Evolutionary conservation across 257 asterid species (phyloP), one percentile per base, ranked within the genome.

Genomic region (Leptodermis oblonga): DNA sequence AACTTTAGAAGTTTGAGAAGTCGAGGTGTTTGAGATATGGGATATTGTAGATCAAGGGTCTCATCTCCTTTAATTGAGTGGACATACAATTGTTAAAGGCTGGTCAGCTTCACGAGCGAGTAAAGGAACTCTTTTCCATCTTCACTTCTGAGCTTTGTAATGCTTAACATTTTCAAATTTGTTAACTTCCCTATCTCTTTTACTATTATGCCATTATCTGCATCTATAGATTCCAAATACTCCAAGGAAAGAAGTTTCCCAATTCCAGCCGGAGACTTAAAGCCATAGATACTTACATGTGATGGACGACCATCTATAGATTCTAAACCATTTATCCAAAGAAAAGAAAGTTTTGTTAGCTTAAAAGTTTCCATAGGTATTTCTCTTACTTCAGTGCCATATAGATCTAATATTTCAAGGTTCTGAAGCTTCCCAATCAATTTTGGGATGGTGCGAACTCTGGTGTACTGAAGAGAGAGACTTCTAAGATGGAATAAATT

Each of bases 371-470:
- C 75, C 58, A 18, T 61, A 1, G 71, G 75, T 25, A 75, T 41
- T 65, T 76, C 59, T 22, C 37, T 33, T 17, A 70, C 76, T 0
- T 37, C 0, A 15, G 76, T 76, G 12, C 20, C 1, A 4, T 3
- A 12, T 5, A 76, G 53, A 36, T 58, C 61, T 14, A 76, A 42
- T 10, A 46, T 52, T n/a, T 76, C 65, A 10, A 69, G 54, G 13
- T 62, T 62, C 42, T 41, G 51, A 43, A 75, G 79, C 28, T 23
- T 69, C n/a, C 71, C 54, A 4, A 70, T 70, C 9, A 64, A 23
- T 14, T 70, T 67, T 4, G 72, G 72, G 46, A 73, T 23, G 30
- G 11, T 45, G 6, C 12, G 33, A 18, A 73, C 34, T 11, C 31
- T 15, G 46, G 69, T 67, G 2, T 9, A 3, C 30, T 31, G 20